phyloP scores from a whole-genome alignment of 2,329 filamentous ascomycete genomes.

The Aspergillus aculeatus region DNA sequence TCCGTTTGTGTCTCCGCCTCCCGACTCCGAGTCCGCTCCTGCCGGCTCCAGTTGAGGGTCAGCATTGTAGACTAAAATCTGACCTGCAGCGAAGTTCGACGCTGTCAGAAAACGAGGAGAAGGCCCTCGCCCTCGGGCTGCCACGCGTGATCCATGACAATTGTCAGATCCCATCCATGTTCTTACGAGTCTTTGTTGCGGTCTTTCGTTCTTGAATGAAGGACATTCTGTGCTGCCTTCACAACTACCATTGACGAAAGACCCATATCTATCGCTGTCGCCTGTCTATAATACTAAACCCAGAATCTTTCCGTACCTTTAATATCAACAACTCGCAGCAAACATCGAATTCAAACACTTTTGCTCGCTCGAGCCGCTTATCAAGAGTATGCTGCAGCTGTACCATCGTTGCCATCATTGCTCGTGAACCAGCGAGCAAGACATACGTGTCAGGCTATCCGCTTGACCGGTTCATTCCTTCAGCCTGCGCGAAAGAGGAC shows the following conservation, averaged over 20 bases:
- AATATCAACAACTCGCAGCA: neutral
- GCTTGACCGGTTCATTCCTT: neutral
- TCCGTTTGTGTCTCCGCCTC: too few relatives aligned
- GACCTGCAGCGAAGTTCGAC: constrained; percentile 1
- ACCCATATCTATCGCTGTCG: too few relatives aligned
- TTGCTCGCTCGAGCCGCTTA: neutral
- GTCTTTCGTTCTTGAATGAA: neutral
- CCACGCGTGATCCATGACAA: neutral
- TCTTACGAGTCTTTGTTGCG: neutral
- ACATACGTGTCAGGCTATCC: neutral
- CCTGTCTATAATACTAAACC: too few relatives aligned
- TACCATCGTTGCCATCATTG: neutral
- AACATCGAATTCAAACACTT: neutral
- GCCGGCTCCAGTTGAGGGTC: too few relatives aligned
- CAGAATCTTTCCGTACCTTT: too few relatives aligned
- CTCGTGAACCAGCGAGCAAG: neutral
- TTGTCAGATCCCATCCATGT: neutral
- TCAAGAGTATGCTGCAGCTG: neutral
- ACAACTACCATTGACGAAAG: too few relatives aligned
- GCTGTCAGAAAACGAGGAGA: neutral
- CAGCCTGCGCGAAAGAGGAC: neutral
- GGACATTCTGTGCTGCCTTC: too few relatives aligned
- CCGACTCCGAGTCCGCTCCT: neutral
- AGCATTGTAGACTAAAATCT: constrained; percentile 6
- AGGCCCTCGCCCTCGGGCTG: neutral